Base-by-base conservation (phyloP, 1,284 basidiomycete genomes). In the Wallemia ichthyophaga region DNA sequence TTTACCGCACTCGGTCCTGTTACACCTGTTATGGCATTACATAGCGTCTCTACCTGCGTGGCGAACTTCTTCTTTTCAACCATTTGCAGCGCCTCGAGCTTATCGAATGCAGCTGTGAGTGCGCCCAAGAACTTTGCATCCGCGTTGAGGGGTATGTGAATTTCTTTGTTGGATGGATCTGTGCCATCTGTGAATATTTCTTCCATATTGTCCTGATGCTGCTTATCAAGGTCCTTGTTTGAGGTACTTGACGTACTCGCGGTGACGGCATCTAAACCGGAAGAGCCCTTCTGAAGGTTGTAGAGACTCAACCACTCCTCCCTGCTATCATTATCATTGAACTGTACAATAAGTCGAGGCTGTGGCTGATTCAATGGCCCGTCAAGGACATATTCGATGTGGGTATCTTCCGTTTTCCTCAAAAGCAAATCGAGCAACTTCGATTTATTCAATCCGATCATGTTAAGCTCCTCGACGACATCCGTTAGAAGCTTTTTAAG, bases 61-160 rank as follows among this genome's bases (percentile, higher is more conserved):
- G 75, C 73, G 67, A 94, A 91, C 21, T 78, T 72, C 3, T 71
- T 69, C 32, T 81, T 77, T 57, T 88, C 75, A 11, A 70, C 70
- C 2, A 73, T 65, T 60, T 88, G 77, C 63, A 86, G 78, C 1
- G 71, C 70, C 15, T 81, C 78, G 26, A 92, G 76, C 0, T 79
- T 75, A 56, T 78, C 74, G 24, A 94, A 73, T 1, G 85, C 80
- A 0, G 77, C 76, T 0, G 77, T 79, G 53, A 92, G 76, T 7
- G 85, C 75, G 48, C 80, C 76, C 68, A 91, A 85, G 71, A 96
- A 95, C 1, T 71, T 56, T 2, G 55, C 55, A 24, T 56, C 55
- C 15, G 55, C 24, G 15, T 13, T 27, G n/a, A 56, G 55, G 15
- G 15, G 9, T 25, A 56, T 56, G 17, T 26, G 55, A 13, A 56